Evolutionary conservation across 345 rosid genomes (phyloP), one percentile per base, ranked within the genome.

Genomic region (Barbarea vulgaris): DNA sequence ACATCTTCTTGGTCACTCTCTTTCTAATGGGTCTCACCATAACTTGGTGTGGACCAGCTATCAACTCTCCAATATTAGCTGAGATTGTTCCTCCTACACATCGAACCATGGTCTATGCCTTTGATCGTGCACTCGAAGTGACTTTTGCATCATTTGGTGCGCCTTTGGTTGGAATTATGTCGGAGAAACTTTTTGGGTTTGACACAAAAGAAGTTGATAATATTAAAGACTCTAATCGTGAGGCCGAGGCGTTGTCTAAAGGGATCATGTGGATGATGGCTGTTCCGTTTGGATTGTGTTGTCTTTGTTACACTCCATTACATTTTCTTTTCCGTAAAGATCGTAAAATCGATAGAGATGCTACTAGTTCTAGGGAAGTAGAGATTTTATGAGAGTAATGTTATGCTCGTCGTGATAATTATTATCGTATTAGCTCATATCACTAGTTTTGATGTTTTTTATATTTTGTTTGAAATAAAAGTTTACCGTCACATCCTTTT

Each of bases 31-130:
- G 97, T 22, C 72, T 89, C 30, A 89, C 85, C 56, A 88, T 91
- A 73, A 89, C 93, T 83, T 93, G 97, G 98, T 84, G 86, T 69
- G 97, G 69, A 25, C 78, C 91, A 25, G 98, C 97, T 0, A 87
- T 82, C 8, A 93, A 93, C 76, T 95, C 81, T 9, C 98, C 97
- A 11, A 89, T 91, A 64, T 85, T 94, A 36, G 95, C 98, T 6
- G 97, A 89, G 77, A 93, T 91, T 14, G 96, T 91, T 28, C 98
- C 98, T 9, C 63, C 82, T 51, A 87, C 77, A 65, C 97, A 93
- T 67, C 84, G 96, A 46, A 91, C 96, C 5, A 91, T 94, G 97
- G 85, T 94, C 64, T 94, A 89, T 37, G 97, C 97, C 0, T 94
- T 91, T 39, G 94, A 94, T 48, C 91, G 98, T 15, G 93, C 97